Base-by-base conservation (phyloP, 2,329 filamentous ascomycete genomes). In the Botrytis sinoallii region DNA sequence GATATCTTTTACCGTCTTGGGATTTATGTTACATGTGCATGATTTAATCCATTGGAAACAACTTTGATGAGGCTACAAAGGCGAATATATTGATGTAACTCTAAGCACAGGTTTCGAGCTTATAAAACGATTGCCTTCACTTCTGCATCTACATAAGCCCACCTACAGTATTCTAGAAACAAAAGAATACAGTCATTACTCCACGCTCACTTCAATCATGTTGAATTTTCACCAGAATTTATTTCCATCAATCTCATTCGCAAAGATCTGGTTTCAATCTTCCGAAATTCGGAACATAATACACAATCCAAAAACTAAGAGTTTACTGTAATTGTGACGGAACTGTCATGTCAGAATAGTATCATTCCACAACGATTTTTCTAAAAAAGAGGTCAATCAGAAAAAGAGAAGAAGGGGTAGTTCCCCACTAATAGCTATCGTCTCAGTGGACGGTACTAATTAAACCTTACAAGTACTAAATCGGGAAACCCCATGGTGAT, bases 231-330 rank as follows among this genome's bases (percentile, higher is more conserved):
- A 16, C 4, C 4, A 52, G 48, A 52, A 52, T 16, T n/a, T 5
- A 16, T 52, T 12, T n/a, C 25, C 25, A 7, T 57, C 8, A 2
- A 29, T 57, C 1, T 18, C n/a, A 18, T 57, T 8, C n/a, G n/a
- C n/a, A 57, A 57, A 16, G 1, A 18, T 18, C 1, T 0, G 7
- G 14, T 55, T 16, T 14, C 3, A 25, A n/a, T 6, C 25, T 3
- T n/a, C 5, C 52, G 8, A 29, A 14, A 8, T n/a, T 55, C 7
- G 12, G 12, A 55, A 16, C 5, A n/a, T 5, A 7, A 29, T 55
- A 14, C 25, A 3, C 0, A 16, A 55, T 18, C 12, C 52, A 16
- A 7, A 16, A 16, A 3, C 0, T 7, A 3, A 29, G n/a, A 6
- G 25, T 16, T 29, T 5, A 16, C 25, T n/a, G 16, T 0, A 29